Evolutionary conservation across 179 eudicot species (phyloP).

Genomic region (Silene vulgaris): DNA sequence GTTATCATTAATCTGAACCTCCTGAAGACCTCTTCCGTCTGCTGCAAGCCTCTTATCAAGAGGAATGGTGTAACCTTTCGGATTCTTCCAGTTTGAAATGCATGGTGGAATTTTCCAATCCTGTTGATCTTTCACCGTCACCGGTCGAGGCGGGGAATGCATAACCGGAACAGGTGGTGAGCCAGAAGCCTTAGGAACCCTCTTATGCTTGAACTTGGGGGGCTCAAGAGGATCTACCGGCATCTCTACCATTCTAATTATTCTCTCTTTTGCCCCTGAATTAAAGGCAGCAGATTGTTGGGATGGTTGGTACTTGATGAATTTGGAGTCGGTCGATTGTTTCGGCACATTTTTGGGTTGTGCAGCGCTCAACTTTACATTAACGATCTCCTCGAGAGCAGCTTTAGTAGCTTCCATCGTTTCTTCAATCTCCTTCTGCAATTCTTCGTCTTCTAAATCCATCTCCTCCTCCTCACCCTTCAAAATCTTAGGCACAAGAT

Average conservation of each 20-base stretch:
- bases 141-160: slow-evolving; percentile 94
- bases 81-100: slow-evolving; percentile 92
- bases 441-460: slow-evolving; percentile 47
- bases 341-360: slow-evolving; percentile 84
- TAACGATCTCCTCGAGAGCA: slow-evolving; percentile 77
- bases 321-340: slow-evolving; percentile 65
- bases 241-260: slow-evolving; percentile 89
- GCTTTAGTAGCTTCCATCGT: slow-evolving; percentile 64
- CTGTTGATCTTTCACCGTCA: slow-evolving; percentile 86
- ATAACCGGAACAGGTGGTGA: slow-evolving; percentile 81
- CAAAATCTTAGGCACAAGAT: slow-evolving; percentile 67
- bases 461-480: slow-evolving; percentile 43
- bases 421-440: slow-evolving; percentile 70
- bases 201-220: slow-evolving; percentile 88
- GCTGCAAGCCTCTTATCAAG: slow-evolving; percentile 87
- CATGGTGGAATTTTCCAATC: slow-evolving; percentile 97
- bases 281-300: slow-evolving; percentile 84
- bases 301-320: slow-evolving; percentile 80
- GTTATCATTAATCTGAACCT: slow-evolving; percentile 83
- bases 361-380: slow-evolving; percentile 73
- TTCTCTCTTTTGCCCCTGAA: slow-evolving; percentile 87
- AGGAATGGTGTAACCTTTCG: slow-evolving; percentile 88
- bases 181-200: slow-evolving; percentile 82
- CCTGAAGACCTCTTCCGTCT: slow-evolving; percentile 91
- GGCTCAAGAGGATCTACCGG: slow-evolving; percentile 90